A percentile compares a stretch with the other conserved stretches of the same genome.
Evolutionary conservation across 1,284 basidiomycete species (phyloP).

Genomic region (Naganishia albida): DNA sequence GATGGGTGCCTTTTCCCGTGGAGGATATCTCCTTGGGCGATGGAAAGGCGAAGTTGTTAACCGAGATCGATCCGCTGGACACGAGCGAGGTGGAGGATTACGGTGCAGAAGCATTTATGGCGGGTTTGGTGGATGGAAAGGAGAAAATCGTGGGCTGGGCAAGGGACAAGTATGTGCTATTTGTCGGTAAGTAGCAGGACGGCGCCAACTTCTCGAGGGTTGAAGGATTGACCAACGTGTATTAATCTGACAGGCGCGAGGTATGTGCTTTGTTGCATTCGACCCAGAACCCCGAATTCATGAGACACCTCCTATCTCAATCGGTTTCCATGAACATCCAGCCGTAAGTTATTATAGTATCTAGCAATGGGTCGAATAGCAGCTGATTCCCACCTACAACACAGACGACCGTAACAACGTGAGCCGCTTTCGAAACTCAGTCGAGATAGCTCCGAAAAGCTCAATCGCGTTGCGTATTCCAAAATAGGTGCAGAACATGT

Average conservation of each 20-base stretch:
- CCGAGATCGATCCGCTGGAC: slow-evolving; percentile 29
- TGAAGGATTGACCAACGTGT: not conserved
- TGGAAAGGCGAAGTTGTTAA: slow-evolving; percentile 4
- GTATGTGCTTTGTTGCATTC: not conserved
- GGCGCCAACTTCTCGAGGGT: not conserved
- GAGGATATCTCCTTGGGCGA: not conserved
- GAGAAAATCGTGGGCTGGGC: slow-evolving; percentile 33
- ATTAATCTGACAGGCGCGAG: not conserved
- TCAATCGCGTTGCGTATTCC: too few species aligned
- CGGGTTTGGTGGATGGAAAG: slow-evolving; percentile 29
- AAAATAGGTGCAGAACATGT: not conserved
- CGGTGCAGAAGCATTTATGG: slow-evolving; percentile 31
- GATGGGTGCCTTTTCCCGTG: slow-evolving; percentile 37
- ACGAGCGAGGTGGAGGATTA: slow-evolving; percentile 23
- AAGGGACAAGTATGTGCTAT: slow-evolving; percentile 33
- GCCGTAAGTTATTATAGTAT: slow-evolving; percentile 15
- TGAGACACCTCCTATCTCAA: not conserved
- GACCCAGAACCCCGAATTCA: not conserved
- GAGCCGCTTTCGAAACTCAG: too few species aligned
- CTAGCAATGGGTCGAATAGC: too few species aligned
- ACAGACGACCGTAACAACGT: slow-evolving; percentile 24
- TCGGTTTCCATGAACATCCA: not conserved
- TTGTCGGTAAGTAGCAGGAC: slow-evolving; percentile 32
- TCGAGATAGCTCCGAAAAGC: too few species aligned
- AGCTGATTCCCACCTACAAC: too few species aligned